A percentile compares a stretch with the other conserved stretches of the same genome.
These are phyloP conservation scores for Fusarium sacchari DNA, from an alignment of 2,329 filamentous ascomycete species.

Conservation along the genomic window DNA sequence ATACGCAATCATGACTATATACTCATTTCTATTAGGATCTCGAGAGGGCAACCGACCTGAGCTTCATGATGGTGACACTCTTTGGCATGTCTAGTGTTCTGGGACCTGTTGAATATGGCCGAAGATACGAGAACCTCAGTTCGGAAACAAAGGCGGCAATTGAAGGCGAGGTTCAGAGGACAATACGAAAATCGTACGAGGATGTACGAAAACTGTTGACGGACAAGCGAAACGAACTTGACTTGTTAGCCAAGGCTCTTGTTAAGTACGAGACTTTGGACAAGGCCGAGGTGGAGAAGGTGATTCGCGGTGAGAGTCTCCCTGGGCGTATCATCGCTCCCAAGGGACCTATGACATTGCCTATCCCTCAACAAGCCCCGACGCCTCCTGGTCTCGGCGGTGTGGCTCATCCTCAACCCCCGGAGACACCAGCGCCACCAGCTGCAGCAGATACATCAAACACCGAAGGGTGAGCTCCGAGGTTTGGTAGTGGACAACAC, in stretches of 20 bases:
- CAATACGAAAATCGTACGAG: constrained; percentile 82
- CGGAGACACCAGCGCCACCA: constrained; percentile 49
- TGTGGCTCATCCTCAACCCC: constrained; percentile 48
- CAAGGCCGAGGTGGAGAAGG: constrained; percentile 88
- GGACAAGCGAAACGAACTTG: constrained; percentile 83
- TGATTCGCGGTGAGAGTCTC: constrained; percentile 87
- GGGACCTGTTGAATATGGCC: constrained; percentile 88
- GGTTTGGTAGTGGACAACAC: not conserved
- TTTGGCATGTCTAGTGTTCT: constrained; percentile 90
- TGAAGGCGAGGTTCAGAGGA: constrained; percentile 85
- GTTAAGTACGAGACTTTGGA: constrained; percentile 94
- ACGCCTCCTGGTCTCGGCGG: constrained; percentile 50
- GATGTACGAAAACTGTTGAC: constrained; percentile 78
- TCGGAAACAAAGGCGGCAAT: constrained; percentile 87
- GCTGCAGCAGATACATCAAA: constrained; percentile 46
- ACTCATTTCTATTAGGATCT: constrained; percentile 72
- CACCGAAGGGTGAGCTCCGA: constrained; percentile 36
- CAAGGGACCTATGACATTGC: constrained; percentile 53
- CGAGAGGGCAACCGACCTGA: constrained; percentile 79
- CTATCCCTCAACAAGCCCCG: constrained; percentile 50
- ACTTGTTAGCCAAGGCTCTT: constrained; percentile 86
- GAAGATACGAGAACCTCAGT: constrained; percentile 83
- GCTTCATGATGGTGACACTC: constrained; percentile 87
- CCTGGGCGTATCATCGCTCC: constrained; percentile 72
- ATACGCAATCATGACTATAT: not conserved